Conservation (phyloP, 331 rosid species). For the Ulmus americana region DNA sequence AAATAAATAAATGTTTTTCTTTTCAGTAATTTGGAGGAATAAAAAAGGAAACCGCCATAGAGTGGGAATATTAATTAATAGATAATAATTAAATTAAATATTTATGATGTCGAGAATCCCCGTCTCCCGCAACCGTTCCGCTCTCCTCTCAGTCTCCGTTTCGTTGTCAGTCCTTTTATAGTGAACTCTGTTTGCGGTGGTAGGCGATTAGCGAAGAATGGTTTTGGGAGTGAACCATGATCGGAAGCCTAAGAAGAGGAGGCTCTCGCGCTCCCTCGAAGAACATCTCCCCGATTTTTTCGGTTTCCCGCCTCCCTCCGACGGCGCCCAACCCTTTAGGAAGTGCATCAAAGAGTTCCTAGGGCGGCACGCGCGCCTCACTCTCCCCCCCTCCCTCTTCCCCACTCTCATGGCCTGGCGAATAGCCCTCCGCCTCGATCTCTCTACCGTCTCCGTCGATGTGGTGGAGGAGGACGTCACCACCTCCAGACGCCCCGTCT, state of each 20-base stretch:
- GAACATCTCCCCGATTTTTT: conserved; percentile 37
- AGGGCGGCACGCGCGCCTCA: conserved; percentile 31
- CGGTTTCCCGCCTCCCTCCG: conserved; percentile 27
- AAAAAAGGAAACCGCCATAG: background rate
- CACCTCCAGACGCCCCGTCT: conserved; percentile 36
- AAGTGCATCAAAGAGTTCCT: conserved; percentile 30
- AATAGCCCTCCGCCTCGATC: conserved; percentile 32
- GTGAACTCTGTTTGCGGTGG: too few species aligned
- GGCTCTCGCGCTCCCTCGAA: conserved; percentile 23
- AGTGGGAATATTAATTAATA: background rate
- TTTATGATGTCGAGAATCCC: too few species aligned
- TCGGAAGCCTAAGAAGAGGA: conserved; percentile 36
- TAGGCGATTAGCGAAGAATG: background rate
- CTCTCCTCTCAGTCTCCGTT: too few species aligned
- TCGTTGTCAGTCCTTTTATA: too few species aligned
- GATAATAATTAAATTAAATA: too few species aligned
- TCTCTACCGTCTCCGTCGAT: conserved; percentile 26
- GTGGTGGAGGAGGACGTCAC: conserved; percentile 58
- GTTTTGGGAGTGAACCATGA: conserved; percentile 38
- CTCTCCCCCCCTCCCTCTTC: conserved; percentile 34
- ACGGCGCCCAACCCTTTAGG: conserved; percentile 28
- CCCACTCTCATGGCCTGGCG: conserved; percentile 42
- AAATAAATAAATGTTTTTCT: too few species aligned
- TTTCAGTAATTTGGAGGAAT: background rate
- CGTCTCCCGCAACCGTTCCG: too few species aligned